Evolutionary conservation across 2,329 filamentous ascomycete species (phyloP).

Genomic region (Fusarium oxysporum): DNA sequence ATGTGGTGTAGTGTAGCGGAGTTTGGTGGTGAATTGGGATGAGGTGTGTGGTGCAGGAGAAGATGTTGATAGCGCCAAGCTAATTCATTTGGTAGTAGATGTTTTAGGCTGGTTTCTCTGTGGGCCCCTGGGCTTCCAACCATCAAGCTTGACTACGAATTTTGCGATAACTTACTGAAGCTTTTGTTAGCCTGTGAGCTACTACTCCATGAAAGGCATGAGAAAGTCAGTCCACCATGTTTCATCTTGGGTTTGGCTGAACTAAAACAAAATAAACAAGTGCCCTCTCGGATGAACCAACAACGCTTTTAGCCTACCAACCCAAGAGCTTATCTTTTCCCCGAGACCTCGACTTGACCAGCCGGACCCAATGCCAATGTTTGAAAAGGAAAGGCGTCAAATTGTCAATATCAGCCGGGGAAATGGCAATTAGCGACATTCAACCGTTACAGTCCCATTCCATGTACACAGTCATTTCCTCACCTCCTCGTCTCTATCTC

Average conservation of each 20-base stretch:
- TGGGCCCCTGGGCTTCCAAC: slow-evolving; percentile 17
- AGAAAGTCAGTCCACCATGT: background rate
- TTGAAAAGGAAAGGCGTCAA: slow-evolving; percentile 5
- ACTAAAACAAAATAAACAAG: slow-evolving; percentile 11
- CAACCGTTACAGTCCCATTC: slow-evolving; percentile 16
- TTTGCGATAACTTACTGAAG: background rate
- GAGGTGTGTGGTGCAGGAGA: slow-evolving; percentile 15
- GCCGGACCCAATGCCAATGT: slow-evolving; percentile 2
- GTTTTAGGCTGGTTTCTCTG: slow-evolving; percentile 26
- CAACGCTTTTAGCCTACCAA: background rate
- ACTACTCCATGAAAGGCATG: background rate
- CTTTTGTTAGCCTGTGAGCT: background rate
- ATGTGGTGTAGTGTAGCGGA: slow-evolving; percentile 7
- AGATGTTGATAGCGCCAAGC: slow-evolving; percentile 20
- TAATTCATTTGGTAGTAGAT: slow-evolving; percentile 30
- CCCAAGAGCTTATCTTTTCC: slow-evolving; percentile 11
- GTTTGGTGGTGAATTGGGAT: background rate
- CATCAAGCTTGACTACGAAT: background rate
- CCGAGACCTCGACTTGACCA: slow-evolving; percentile 7
- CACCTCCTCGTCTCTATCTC: slow-evolving; percentile 10
- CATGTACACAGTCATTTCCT: slow-evolving; percentile 25
- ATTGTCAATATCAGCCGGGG: background rate
- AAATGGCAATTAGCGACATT: background rate
- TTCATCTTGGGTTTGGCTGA: slow-evolving; percentile 20
- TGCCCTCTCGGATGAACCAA: background rate